Base-by-base conservation (phyloP, 495 filamentous ascomycete genomes). In the Penicillium psychrofluorescens region DNA sequence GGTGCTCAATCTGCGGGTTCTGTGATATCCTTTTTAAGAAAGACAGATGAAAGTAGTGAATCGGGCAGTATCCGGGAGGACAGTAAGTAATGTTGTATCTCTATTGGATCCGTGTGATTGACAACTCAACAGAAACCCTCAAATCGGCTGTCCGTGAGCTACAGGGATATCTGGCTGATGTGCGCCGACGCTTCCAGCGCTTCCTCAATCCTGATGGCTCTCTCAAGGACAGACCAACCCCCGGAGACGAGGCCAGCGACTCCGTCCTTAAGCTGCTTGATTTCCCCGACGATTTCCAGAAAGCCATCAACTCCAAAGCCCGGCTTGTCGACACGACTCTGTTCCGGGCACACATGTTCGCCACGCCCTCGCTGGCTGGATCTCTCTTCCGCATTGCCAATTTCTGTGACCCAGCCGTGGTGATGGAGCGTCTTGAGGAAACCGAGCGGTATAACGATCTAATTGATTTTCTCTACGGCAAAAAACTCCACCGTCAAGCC, bases 391-490 rank as follows among this genome's bases (percentile, higher is more conserved):
- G 94, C 11, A 88, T 97, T 39, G 83, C 88, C 59, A 99, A 99
- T 59, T 96, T 95, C 62, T 96, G 92, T 53, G 91, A 97, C 50
- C 91, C 92, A 0, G 85, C 86, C 27, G 92, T 99, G 1, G 90
- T 99, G 22, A 91, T 94, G 59, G 86, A 96, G 62, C 83, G 86
- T 48, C 73, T 99, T 8, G 81, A 94, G 45, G 89, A 95, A 58
- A 85, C 82, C 40, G 84, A 86, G 35, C 85, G 90, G 37, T 95
- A 95, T 61, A 88, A 84, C 43, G 92, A 97, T 59, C 70, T 99
- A 0, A 91, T 99, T 28, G 90, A 99, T 54, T 99, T 99, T 60
- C 82, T 95, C 47, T 88, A 92, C 51, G 91, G 92, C 42, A 97
- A 97, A 70, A 90, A 84, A 59, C 76, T 96, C 10, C 92, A 99